These are phyloP conservation scores for Scedosporium aurantiacum DNA, from an alignment of 2,329 filamentous ascomycete genomes.

Conservation along the genomic window DNA sequence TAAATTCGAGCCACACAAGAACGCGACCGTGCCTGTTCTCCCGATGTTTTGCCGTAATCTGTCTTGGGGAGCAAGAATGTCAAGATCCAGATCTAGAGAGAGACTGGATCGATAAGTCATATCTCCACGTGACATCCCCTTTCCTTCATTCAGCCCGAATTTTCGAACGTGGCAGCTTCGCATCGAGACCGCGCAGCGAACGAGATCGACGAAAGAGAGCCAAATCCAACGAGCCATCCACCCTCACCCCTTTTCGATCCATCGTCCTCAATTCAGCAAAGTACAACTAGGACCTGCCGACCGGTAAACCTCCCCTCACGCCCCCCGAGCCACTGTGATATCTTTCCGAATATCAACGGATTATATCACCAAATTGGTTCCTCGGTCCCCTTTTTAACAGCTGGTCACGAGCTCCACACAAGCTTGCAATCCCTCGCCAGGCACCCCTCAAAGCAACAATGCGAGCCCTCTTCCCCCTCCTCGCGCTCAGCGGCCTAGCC, in stretches of 20 bases:
- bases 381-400: not conserved
- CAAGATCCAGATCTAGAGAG: not conserved
- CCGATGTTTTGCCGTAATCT: not conserved
- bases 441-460: slow-evolving; percentile 27
- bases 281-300: not conserved
- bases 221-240: not conserved
- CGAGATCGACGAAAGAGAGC: not conserved
- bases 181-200: not conserved
- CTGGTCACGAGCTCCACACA: not conserved
- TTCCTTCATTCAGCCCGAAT: not conserved
- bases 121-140: slow-evolving; percentile 22
- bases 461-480: slow-evolving; percentile 51
- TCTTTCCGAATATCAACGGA: not conserved
- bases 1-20: not conserved
- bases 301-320: not conserved
- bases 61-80: too few relatives aligned
- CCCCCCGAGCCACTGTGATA: not conserved
- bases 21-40: not conserved
- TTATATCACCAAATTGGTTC: not conserved
- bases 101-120: not conserved
- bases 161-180: slow-evolving; percentile 13
- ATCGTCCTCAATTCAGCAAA: not conserved
- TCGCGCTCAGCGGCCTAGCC: slow-evolving; percentile 53
- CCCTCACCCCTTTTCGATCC: not conserved
- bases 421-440: not conserved